These are phyloP conservation scores for Thecamonas trahens DNA, from an alignment of 78 protist species.

Conservation along the genomic window DNA sequence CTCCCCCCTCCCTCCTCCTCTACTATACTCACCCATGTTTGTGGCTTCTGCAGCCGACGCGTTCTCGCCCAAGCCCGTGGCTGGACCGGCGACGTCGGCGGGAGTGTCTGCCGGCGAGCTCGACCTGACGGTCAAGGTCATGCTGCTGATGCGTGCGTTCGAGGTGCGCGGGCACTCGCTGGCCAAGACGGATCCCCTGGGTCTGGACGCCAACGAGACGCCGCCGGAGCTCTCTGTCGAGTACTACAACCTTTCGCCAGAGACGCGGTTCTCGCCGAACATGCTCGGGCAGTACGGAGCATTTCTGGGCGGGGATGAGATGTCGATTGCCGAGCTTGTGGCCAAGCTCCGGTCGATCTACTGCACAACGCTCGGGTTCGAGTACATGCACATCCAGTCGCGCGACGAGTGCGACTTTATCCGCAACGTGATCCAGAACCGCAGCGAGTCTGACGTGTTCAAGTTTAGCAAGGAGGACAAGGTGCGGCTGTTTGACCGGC, in stretches of 20 bases:
- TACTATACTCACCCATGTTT: too few species aligned
- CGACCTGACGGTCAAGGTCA: not conserved
- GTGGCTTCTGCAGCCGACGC: too few species aligned
- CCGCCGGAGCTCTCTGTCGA: not conserved
- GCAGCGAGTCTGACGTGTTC: not conserved
- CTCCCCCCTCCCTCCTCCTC: too few species aligned
- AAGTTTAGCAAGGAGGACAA: slow-evolving; percentile 29
- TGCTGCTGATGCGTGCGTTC: slow-evolving; percentile 1
- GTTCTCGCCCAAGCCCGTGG: too few species aligned
- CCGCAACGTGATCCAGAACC: slow-evolving; percentile 47
- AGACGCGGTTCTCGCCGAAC: not conserved
- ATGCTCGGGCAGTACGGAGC: too few species aligned
- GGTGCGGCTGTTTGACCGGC: slow-evolving; percentile 41
- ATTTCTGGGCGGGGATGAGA: not conserved
- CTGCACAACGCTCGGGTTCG: slow-evolving; percentile 38
- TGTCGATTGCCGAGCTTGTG: slow-evolving; percentile 24
- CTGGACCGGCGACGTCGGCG: too few species aligned
- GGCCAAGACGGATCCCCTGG: slow-evolving; percentile 23
- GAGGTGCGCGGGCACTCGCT: slow-evolving; percentile 22
- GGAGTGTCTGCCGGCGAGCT: too few species aligned
- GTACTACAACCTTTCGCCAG: not conserved
- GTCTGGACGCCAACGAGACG: not conserved
- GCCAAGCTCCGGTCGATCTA: slow-evolving; percentile 18
- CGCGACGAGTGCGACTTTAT: slow-evolving; percentile 66
- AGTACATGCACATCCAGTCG: slow-evolving; percentile 44